Percentiles rank a stretch among this genome's conserved stretches.
These are phyloP conservation scores for Gastrolobium villosum DNA, from an alignment of 306 rosid genomes.

Conservation along the genomic window DNA sequence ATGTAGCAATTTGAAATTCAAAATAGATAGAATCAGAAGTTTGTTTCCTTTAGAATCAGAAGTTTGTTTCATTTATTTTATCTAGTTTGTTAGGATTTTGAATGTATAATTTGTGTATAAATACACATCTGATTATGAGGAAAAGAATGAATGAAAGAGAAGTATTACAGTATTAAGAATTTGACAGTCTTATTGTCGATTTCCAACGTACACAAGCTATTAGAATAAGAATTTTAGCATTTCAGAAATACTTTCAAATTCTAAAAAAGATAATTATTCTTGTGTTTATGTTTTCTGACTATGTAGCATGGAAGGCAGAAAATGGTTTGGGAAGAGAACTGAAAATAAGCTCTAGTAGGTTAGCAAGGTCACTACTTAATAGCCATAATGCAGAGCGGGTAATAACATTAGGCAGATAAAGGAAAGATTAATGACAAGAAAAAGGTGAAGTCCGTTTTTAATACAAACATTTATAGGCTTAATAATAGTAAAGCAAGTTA, in stretches of 20 bases:
- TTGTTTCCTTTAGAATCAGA: too few relatives aligned
- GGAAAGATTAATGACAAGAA: not conserved
- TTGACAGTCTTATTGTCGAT: too few relatives aligned
- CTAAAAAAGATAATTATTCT: not conserved
- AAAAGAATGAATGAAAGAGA: too few relatives aligned
- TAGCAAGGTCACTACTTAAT: not conserved
- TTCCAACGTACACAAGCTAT: not conserved
- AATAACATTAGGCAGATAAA: not conserved
- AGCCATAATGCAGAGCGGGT: not conserved
- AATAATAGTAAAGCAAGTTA: not conserved
- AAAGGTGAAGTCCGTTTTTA: not conserved
- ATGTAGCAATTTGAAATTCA: too few relatives aligned
- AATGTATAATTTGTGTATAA: too few relatives aligned
- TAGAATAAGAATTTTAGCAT: not conserved
- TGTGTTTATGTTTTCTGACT: slow-evolving; percentile 5
- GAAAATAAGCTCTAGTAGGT: not conserved
- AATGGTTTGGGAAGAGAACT: not conserved
- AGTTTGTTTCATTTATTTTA: too few relatives aligned
- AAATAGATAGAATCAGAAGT: too few relatives aligned
- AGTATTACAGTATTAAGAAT: too few relatives aligned
- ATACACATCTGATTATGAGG: too few relatives aligned
- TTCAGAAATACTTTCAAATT: not conserved
- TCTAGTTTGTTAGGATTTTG: too few relatives aligned
- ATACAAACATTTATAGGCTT: not conserved
- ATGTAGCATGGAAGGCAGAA: not conserved